Conservation (phyloP, 192 early-diverging fungal species). For the Funneliformis mosseae region DNA sequence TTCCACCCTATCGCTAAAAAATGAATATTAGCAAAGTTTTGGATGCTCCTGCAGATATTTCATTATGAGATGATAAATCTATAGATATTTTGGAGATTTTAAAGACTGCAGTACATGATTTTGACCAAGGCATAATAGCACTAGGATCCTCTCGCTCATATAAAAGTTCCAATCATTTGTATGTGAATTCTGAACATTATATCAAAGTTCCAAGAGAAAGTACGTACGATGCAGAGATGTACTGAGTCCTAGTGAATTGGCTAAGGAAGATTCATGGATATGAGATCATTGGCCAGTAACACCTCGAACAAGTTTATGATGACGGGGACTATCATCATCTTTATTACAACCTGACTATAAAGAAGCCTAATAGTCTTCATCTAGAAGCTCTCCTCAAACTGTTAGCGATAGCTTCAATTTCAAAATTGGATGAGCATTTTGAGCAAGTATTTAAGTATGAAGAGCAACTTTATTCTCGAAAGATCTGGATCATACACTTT, state of each 20-base stretch:
- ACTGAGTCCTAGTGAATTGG: slow-evolving; percentile 12
- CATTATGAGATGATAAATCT: background rate
- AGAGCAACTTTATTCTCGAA: too few relatives aligned
- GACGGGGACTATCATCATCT: too few relatives aligned
- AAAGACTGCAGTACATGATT: background rate
- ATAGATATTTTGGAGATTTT: slow-evolving; percentile 20
- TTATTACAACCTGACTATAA: too few relatives aligned
- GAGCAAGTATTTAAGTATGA: too few relatives aligned
- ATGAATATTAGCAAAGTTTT: too few relatives aligned
- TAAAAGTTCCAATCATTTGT: background rate
- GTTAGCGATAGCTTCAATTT: too few relatives aligned
- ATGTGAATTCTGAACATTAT: background rate
- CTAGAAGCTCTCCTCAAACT: too few relatives aligned
- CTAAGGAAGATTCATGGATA: background rate
- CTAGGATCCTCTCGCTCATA: slow-evolving; percentile 27
- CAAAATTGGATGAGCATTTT: too few relatives aligned
- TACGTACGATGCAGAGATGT: slow-evolving; percentile 28
- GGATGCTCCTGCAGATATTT: background rate
- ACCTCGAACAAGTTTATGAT: background rate
- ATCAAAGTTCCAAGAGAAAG: slow-evolving; percentile 10
- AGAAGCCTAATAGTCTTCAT: too few relatives aligned
- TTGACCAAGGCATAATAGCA: slow-evolving; percentile 15
- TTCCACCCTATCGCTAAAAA: background rate
- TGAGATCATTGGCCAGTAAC: background rate
- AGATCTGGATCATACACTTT: too few relatives aligned